Evolutionary conservation across 441 rosid genomes (phyloP).

Genomic region (Populus hybrid): DNA sequence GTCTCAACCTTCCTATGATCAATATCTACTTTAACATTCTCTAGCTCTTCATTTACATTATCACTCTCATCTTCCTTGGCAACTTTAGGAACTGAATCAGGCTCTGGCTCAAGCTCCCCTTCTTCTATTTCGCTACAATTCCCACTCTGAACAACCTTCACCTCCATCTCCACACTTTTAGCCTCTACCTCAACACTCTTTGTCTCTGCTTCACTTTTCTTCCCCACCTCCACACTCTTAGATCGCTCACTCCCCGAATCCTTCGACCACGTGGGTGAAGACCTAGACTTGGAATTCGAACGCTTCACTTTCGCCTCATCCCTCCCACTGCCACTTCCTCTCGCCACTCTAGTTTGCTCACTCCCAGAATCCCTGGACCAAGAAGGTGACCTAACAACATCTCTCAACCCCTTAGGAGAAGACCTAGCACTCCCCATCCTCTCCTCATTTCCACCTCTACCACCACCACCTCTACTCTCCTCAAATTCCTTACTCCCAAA

Average conservation of each 20-base stretch:
- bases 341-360: conserved; percentile 23
- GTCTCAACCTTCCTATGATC: conserved; percentile 30
- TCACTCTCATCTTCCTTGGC: conserved; percentile 8
- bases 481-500: conserved; percentile 60
- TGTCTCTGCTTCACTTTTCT: conserved; percentile 16
- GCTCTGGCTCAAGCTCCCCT: conserved; percentile 92
- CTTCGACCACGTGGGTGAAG: conserved; percentile 32
- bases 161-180: conserved; percentile 17
- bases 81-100: conserved; percentile 27
- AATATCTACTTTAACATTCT: conserved; percentile 15
- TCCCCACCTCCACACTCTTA: conserved; percentile 42
- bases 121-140: conserved; percentile 96
- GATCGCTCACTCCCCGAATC: conserved; percentile 56
- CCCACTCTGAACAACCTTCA: conserved; percentile 38
- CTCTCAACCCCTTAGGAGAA: conserved; percentile 43
- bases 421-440: conserved; percentile 19
- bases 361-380: conserved; percentile 64
- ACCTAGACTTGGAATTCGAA: conserved; percentile 27
- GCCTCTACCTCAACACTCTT: conserved; percentile 23
- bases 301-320: conserved; percentile 35
- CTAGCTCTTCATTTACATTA: conserved; percentile 11
- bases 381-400: conserved; percentile 55
- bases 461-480: conserved; percentile 17
- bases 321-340: conserved; percentile 27
- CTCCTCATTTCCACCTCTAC: conserved; percentile 31